These are phyloP conservation scores for Saccharum officinarum DNA, from an alignment of 176 grass and related monocot species.

Conservation along the genomic window DNA sequence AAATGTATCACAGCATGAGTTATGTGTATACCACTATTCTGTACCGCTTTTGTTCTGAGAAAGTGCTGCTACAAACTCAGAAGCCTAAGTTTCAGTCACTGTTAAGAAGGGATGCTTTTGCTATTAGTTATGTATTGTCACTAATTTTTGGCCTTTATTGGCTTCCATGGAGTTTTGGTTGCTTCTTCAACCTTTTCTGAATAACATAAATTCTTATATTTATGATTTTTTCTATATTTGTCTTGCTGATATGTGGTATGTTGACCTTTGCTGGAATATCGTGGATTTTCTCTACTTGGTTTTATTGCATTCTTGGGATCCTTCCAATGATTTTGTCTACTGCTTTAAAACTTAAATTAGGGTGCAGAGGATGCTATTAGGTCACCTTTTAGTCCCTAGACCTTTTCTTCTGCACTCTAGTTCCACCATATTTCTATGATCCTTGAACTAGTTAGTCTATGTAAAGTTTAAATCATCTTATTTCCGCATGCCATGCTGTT, in stretches of 20 bases:
- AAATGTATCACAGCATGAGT: slow-evolving; percentile 6
- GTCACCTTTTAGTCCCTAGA: background rate
- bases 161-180: background rate
- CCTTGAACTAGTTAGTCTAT: slow-evolving; percentile 6
- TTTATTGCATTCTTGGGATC: background rate
- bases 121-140: background rate
- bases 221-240: background rate
- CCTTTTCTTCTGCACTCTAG: slow-evolving; percentile 3
- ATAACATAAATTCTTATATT: background rate
- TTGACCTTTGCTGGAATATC: background rate
- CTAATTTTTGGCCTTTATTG: background rate
- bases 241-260: background rate
- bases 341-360: slow-evolving; percentile 6
- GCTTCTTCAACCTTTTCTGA: background rate
- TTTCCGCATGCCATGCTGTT: background rate
- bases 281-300: background rate
- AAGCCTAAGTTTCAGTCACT: background rate
- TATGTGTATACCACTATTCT: background rate
- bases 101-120: background rate
- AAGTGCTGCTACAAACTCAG: background rate
- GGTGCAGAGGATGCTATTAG: background rate
- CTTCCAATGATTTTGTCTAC: slow-evolving; percentile 5
- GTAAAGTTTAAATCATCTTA: slow-evolving; percentile 19
- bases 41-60: background rate
- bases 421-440: background rate